Percentiles rank a stretch among this genome's conserved stretches.
phyloP scores from a whole-genome alignment of 2,329 filamentous ascomycete species.

The Fusarium euwallaceae region DNA sequence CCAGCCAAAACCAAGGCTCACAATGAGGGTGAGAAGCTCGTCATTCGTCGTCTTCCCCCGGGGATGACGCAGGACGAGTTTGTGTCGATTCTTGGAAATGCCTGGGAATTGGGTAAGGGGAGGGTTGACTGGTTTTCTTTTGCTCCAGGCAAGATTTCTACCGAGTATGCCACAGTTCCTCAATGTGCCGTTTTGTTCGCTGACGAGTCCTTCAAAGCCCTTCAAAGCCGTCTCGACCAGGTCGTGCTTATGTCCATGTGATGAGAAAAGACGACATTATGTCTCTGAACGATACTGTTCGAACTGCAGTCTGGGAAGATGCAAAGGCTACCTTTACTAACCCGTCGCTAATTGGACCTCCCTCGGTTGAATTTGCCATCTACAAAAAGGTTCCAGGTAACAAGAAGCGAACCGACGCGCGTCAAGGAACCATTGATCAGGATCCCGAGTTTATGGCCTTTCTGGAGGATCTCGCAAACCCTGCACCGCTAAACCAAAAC shows the following conservation, averaged over 20 bases:
- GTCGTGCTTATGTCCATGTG: conserved; percentile 86
- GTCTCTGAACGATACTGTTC: conserved; percentile 77
- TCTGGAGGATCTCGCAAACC: conserved; percentile 86
- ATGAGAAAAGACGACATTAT: conserved; percentile 77
- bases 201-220: conserved; percentile 63
- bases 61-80: conserved; percentile 87
- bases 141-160: conserved; percentile 77
- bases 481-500: conserved; percentile 60
- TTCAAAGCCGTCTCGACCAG: conserved; percentile 86
- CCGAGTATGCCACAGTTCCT: conserved; percentile 73
- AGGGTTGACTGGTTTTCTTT: conserved; percentile 88
- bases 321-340: conserved; percentile 81
- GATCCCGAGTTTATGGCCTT: conserved; percentile 97
- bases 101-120: conserved; percentile 85
- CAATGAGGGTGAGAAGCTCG: conserved; percentile 79
- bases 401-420: conserved; percentile 82
- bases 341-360: conserved; percentile 80
- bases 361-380: conserved; percentile 83
- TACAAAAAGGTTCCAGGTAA: conserved; percentile 85
- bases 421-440: conserved; percentile 95
- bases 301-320: conserved; percentile 80
- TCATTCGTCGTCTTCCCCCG: conserved; percentile 87
- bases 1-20: conserved; percentile 49
- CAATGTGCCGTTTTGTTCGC: conserved; percentile 6
- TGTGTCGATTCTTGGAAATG: conserved; percentile 75